phyloP scores from a whole-genome alignment of 225 moss, liverwort and hornwort species.

The Sphagnum tenellum region DNA sequence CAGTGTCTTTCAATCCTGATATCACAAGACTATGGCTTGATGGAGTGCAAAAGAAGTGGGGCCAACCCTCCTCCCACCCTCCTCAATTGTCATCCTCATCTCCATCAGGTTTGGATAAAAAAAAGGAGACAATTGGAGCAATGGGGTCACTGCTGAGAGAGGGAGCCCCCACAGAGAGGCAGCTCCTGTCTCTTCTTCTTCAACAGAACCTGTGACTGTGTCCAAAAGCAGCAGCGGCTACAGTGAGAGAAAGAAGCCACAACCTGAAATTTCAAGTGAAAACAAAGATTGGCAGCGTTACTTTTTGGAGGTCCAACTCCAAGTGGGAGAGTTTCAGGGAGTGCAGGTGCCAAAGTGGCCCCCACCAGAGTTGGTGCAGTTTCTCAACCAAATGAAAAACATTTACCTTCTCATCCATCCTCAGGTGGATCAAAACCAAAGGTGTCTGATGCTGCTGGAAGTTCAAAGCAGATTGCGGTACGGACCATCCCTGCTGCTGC shows the following conservation, averaged over 20 bases:
- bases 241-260: constrained; percentile 14
- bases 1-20: constrained; percentile 69
- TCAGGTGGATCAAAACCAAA: constrained; percentile 16
- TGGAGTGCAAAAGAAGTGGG: constrained; percentile 94
- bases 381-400: no score
- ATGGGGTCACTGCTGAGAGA: constrained; percentile 27
- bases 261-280: constrained; percentile 56
- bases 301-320: constrained; percentile 53
- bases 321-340: constrained; percentile 10
- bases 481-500: no score
- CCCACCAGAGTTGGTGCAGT: constrained; percentile 17
- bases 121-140: constrained; percentile 33
- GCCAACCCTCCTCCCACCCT: constrained; percentile 40
- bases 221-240: constrained; percentile 14
- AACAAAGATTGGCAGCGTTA: constrained; percentile 70
- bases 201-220: constrained; percentile 18
- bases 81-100: constrained; percentile 13
- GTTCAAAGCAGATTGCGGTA: constrained; percentile 5
- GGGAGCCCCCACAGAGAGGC: constrained; percentile 24
- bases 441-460: no score
- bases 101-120: no score
- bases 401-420: constrained; percentile 3
- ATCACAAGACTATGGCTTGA: constrained; percentile 70
- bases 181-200: constrained; percentile 12
- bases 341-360: no score